These are phyloP conservation scores for Metarhizium album DNA, from an alignment of 2,329 filamentous ascomycete genomes.

Conservation along the genomic window DNA sequence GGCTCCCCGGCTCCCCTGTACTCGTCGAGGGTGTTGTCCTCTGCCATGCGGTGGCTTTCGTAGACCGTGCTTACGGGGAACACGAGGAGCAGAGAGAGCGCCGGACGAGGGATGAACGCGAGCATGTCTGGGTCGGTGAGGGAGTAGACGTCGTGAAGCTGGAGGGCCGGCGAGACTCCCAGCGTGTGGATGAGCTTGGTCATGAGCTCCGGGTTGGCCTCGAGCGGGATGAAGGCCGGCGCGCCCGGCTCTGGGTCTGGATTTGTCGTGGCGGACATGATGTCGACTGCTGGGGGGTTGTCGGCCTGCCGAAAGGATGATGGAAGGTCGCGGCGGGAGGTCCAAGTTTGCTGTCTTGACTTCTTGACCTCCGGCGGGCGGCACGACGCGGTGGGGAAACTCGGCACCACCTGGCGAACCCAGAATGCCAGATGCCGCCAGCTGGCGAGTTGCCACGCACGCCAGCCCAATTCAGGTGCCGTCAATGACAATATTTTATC, in stretches of 20 bases:
- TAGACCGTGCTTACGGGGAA: slow-evolving; percentile 77
- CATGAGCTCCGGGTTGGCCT: slow-evolving; percentile 82
- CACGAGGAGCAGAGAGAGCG: slow-evolving; percentile 79
- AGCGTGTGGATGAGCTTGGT: slow-evolving; percentile 71
- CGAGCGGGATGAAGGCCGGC: slow-evolving; percentile 47
- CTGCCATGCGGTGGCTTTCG: slow-evolving; percentile 61
- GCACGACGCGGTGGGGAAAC: too few relatives aligned
- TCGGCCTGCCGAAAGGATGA: background rate
- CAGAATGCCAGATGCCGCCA: too few relatives aligned
- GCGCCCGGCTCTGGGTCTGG: slow-evolving; percentile 28
- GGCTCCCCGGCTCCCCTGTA: slow-evolving; percentile 57
- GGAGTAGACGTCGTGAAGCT: slow-evolving; percentile 85
- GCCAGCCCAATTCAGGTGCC: too few relatives aligned
- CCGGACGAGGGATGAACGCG: slow-evolving; percentile 77
- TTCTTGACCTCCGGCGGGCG: too few relatives aligned
- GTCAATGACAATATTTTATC: too few relatives aligned
- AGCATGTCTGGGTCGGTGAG: slow-evolving; percentile 79
- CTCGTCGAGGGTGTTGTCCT: slow-evolving; percentile 53
- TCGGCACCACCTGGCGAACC: too few relatives aligned
- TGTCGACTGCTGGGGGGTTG: background rate
- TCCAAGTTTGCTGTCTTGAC: too few relatives aligned
- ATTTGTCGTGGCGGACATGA: slow-evolving; percentile 25
- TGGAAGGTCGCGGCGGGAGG: background rate
- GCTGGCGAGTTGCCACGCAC: too few relatives aligned
- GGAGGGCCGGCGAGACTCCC: slow-evolving; percentile 65